Percentiles rank a stretch among this genome's conserved stretches.
Conservation (phyloP, 441 rosid species). For the Populus hybrid region DNA sequence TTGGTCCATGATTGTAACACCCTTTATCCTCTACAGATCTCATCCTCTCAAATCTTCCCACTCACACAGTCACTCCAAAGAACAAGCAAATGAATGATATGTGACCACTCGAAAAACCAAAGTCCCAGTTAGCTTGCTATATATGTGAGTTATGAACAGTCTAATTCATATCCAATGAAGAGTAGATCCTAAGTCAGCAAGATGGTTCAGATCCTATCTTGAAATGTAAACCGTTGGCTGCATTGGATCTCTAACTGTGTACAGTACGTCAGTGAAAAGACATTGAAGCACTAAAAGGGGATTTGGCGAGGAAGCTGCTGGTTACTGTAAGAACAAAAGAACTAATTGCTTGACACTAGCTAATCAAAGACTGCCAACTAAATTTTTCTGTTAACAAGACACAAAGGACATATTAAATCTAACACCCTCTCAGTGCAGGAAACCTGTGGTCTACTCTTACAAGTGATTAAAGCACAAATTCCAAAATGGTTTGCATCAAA, state of each 20-base stretch:
- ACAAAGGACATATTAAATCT: conserved; percentile 3
- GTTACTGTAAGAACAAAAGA: neutral
- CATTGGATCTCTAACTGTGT: neutral
- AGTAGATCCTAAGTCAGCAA: conserved; percentile 14
- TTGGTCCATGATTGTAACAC: conserved; percentile 52
- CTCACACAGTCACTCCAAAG: neutral
- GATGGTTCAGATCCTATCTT: conserved; percentile 16
- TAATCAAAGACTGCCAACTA: conserved; percentile 8
- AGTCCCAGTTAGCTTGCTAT: conserved; percentile 3
- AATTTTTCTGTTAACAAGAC: conserved; percentile 12
- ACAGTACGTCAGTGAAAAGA: neutral
- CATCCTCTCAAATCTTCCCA: conserved; percentile 36
- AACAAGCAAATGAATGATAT: neutral
- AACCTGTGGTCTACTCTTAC: neutral
- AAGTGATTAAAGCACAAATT: conserved; percentile 18
- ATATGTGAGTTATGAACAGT: neutral
- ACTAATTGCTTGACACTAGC: neutral
- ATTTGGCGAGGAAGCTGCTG: neutral
- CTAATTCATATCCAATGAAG: neutral
- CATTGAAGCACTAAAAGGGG: neutral
- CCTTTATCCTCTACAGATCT: conserved; percentile 76
- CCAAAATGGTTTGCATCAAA: conserved; percentile 13
- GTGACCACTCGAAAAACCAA: conserved; percentile 7
- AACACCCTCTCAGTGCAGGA: conserved; percentile 1
- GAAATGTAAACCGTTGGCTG: conserved; percentile 4